A percentile compares a stretch with the other conserved stretches of the same genome.
Evolutionary conservation across 441 rosid species (phyloP).

Genomic region (Pelargonium australe): DNA sequence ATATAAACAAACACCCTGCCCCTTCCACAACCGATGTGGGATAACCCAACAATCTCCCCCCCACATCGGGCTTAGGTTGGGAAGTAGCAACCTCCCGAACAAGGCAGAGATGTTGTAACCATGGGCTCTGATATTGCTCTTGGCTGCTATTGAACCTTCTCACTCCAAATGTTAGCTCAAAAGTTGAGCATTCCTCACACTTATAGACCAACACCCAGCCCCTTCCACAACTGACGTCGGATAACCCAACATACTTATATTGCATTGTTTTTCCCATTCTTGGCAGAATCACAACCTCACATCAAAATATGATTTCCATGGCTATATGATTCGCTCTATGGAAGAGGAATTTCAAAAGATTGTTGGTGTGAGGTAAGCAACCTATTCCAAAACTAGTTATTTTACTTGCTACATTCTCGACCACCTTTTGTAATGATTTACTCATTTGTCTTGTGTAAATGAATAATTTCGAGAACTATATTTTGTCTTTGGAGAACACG

Average conservation of each 20-base stretch:
- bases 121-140: no score
- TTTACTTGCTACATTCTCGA: not conserved
- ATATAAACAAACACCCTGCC: no score
- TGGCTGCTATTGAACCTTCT: no score
- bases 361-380: conserved; percentile 76
- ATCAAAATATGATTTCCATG: conserved; percentile 66
- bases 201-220: no score
- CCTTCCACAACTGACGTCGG: no score
- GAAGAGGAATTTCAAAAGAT: conserved; percentile 90
- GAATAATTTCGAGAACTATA: not conserved
- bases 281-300: conserved; percentile 81
- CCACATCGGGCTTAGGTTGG: no score
- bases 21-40: no score
- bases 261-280: conserved; percentile 12
- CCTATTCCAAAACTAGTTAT: conserved; percentile 3
- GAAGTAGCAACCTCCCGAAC: no score
- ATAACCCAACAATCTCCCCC: no score
- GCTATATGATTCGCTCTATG: conserved; percentile 92
- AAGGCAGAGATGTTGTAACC: no score
- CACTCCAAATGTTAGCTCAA: no score
- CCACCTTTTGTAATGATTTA: not conserved
- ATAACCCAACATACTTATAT: not conserved
- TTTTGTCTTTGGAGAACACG: not conserved
- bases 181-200: no score
- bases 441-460: not conserved